phyloP scores from a whole-genome alignment of 306 rosid genomes.

The Mimosa pudica region DNA sequence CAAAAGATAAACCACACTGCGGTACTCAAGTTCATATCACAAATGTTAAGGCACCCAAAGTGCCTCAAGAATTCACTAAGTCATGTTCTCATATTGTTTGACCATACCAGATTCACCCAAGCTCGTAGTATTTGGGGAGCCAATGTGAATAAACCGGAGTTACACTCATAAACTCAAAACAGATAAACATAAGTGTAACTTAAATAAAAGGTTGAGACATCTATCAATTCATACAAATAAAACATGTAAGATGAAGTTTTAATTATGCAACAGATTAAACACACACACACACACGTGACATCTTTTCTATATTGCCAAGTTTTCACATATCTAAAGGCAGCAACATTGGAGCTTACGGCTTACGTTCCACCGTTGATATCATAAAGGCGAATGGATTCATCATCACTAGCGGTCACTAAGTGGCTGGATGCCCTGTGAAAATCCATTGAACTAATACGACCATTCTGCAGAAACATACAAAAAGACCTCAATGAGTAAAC shows the following conservation, averaged over 20 bases:
- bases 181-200: background rate
- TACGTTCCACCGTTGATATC: slow-evolving; percentile 84
- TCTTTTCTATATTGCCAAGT: background rate
- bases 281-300: background rate
- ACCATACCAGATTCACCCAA: too few relatives aligned
- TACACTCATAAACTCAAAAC: too few relatives aligned
- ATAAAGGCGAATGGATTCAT: slow-evolving; percentile 89
- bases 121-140: too few relatives aligned
- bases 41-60: slow-evolving; percentile 25
- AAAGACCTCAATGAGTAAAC: slow-evolving; percentile 7
- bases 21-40: slow-evolving; percentile 3
- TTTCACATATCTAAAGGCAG: slow-evolving; percentile 14
- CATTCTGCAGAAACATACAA: slow-evolving; percentile 53
- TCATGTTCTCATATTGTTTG: background rate
- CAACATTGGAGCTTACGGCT: slow-evolving; percentile 52
- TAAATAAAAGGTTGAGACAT: slow-evolving; percentile 24
- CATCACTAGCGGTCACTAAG: slow-evolving; percentile 96
- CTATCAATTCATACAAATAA: slow-evolving; percentile 2
- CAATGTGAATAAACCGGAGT: too few relatives aligned
- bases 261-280: slow-evolving; percentile 7
- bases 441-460: slow-evolving; percentile 88
- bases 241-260: background rate
- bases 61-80: background rate
- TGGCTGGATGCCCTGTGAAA: slow-evolving; percentile 82
- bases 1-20: background rate